phyloP scores from a whole-genome alignment of 2,329 filamentous ascomycete species.

The Eutypa lata region DNA sequence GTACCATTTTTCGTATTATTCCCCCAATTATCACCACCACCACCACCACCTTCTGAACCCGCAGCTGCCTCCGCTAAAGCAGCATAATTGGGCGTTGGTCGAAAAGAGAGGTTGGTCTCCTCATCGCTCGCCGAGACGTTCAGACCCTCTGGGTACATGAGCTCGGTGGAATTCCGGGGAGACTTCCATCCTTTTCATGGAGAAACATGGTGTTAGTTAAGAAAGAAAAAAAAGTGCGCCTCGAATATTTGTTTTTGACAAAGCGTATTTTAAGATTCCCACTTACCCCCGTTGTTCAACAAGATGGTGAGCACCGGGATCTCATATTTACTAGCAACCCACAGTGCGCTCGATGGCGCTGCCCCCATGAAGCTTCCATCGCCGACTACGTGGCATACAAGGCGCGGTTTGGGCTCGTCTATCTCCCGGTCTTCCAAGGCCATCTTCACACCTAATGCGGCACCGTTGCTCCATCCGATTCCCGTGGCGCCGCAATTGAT shows the following conservation, averaged over 20 bases:
- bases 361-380: slow-evolving; percentile 49
- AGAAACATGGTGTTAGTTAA: neutral
- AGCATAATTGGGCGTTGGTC: slow-evolving; percentile 22
- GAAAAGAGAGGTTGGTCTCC: slow-evolving; percentile 23
- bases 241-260: neutral
- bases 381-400: slow-evolving; percentile 48
- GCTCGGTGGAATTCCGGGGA: slow-evolving; percentile 19
- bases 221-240: neutral
- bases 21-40: slow-evolving; percentile 10
- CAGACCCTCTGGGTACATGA: slow-evolving; percentile 21
- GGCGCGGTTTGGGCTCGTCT: slow-evolving; percentile 34
- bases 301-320: slow-evolving; percentile 48
- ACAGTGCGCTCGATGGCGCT: slow-evolving; percentile 46
- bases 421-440: slow-evolving; percentile 52
- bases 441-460: slow-evolving; percentile 72
- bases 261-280: neutral
- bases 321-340: slow-evolving; percentile 44
- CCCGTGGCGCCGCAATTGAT: slow-evolving; percentile 80
- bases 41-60: slow-evolving; percentile 16
- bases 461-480: slow-evolving; percentile 77
- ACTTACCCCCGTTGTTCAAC: slow-evolving; percentile 48
- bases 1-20: neutral
- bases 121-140: slow-evolving; percentile 18
- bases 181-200: slow-evolving; percentile 27
- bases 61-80: slow-evolving; percentile 23